Base-by-base conservation (phyloP, 371 early-diverging fungal species). In the Lichtheimia ramosa region DNA sequence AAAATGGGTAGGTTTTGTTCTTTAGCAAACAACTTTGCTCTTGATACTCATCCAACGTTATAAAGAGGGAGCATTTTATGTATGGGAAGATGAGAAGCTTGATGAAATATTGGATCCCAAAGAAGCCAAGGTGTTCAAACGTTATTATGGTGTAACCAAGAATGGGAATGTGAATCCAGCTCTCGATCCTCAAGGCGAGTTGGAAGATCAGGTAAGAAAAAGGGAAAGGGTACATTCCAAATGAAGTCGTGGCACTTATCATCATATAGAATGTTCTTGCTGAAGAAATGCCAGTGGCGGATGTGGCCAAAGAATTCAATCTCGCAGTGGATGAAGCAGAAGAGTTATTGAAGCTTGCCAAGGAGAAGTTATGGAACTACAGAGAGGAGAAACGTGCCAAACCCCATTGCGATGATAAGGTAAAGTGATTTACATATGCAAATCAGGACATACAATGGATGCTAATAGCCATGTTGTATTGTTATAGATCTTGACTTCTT, bases 331-430 rank as follows among this genome's bases (percentile, higher is more conserved):
- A 34, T 20, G 48, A 52, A 41, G 48, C 49, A 13, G 54, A 23
- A 13, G 34, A 28, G 23, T 39, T 61, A 25, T 12, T 61, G 5
- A n/a, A 34, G 5, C 48, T 50, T 10, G 64, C 62, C 46, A 73
- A 70, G 21, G 51, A 62, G 15, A 81, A 76, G 58, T 53, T 88
- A 20, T 72, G 72, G 71, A 69, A 78, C 14, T 70, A 70, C 41
- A 70, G 89, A 27, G 46, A 61, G 4, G 59, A 58, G n/a, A 21
- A 60, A 3, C 67, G 89, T n/a, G 87, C 89, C 3, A 70, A 71
- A 55, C 89, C 89, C 12, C 83, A 84, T 56, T 65, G 73, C 3
- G 89, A 89, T 68, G 88, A 89, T 59, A 89, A 89, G 75, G 74
- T 77, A 53, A 52, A 57, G 64, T n/a, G 51, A 66, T 43, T 49